Conservation (phyloP, 139 green algal genomes). For the Gonium pectorale region DNA sequence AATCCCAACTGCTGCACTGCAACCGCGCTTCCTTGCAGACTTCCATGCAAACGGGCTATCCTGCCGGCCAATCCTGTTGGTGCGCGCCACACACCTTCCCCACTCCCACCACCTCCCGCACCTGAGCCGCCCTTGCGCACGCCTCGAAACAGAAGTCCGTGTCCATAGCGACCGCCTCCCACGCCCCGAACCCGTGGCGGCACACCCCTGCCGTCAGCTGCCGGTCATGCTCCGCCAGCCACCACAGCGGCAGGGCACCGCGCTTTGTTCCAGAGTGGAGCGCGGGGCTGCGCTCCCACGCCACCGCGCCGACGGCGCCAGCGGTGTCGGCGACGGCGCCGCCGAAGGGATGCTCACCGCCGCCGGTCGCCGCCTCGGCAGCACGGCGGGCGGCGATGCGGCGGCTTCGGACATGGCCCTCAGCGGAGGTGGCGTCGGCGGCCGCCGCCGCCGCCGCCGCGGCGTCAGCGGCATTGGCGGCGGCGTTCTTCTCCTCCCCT, state of each 20-base stretch:
- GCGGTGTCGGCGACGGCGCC: not conserved
- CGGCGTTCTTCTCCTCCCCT: no score
- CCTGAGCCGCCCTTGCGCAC: constrained; percentile 4
- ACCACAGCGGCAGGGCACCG: constrained; percentile 34
- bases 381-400: no score
- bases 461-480: not conserved
- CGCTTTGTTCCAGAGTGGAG: not conserved
- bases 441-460: not conserved
- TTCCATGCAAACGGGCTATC: no score
- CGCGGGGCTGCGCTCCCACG: constrained; percentile 9
- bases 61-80: not conserved
- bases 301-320: not conserved
- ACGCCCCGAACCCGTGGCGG: constrained; percentile 34
- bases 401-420: no score
- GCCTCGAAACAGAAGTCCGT: constrained; percentile 3
- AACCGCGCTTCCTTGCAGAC: no score
- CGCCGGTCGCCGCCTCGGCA: no score
- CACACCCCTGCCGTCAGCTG: constrained; percentile 29
- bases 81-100: not conserved
- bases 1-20: no score
- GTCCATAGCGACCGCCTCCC: constrained; percentile 19
- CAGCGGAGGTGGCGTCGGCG: no score
- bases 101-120: not conserved
- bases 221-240: constrained; percentile 30
- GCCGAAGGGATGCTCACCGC: no score